Base-by-base conservation (phyloP, 768 basidiomycete species). In the Stropharia rugosoannulata region DNA sequence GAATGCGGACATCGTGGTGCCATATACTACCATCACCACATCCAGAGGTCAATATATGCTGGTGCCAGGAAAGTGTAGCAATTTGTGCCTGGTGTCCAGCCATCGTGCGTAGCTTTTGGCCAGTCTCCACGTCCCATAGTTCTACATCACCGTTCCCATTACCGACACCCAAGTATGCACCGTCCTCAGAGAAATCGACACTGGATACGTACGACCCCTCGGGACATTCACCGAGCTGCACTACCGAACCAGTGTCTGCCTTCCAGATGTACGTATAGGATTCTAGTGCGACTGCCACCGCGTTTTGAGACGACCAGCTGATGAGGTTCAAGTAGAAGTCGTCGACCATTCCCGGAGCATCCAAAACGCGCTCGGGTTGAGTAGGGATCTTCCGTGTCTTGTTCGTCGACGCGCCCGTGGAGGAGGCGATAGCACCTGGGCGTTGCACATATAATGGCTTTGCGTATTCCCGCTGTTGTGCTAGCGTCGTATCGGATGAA, bases 271-370 rank as follows among this genome's bases (percentile, higher is more conserved):
- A 99, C 1, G 90, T 94, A 46, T 81, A 80, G 41, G 89, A 85
- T 43, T 86, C 90, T 10, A 99, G 82, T 0, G 90, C 96, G 53
- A 99, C 95, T 2, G 90, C 95, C 10, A 99, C 85, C 25, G 86
- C 74, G 69, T 98, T 98, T 61, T 83, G 82, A 40, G 80, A 81
- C 36, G 89, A 90, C 97, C 97, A 99, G 15, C 87, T 82, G 49
- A 98, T 70, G 50, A 99, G 78, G 69, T 98, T 99, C 66, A 99
- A 84, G 67, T 99, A 99, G 70, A 96, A 99, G 70, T 99, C 97
- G 61, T 98, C 94, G 9, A 86, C 80, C 80, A 91, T 87, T 5
- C 93, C 93, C 1, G 95, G 95, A 0, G 96, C 96, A 63, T 98
- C 97, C 9, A 99, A 80, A 7, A 98, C 94, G n/a, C 94, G 83